Conservation (phyloP, 164 flowering plant species). For the Tinospora cordifolia region DNA sequence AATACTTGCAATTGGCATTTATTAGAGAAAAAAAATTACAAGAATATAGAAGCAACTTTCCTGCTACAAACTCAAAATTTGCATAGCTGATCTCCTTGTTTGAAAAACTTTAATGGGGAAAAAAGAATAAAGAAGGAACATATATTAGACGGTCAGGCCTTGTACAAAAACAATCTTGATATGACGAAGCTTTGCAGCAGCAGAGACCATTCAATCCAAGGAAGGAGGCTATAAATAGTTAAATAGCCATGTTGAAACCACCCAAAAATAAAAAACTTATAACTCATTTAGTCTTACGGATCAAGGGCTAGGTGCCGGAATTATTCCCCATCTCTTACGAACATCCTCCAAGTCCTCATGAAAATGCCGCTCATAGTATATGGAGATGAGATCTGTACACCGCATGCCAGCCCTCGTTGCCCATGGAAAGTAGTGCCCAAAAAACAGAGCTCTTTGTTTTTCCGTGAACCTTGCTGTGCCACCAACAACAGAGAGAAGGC, state of each 20-base stretch:
- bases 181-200: background rate
- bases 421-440: conserved; percentile 81
- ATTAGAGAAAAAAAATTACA: background rate
- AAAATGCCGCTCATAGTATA: conserved; percentile 81
- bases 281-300: conserved; percentile 14
- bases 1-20: background rate
- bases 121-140: too few species aligned
- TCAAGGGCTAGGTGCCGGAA: conserved; percentile 49
- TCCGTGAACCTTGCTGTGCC: conserved; percentile 70
- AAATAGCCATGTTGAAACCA: background rate
- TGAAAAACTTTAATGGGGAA: too few species aligned
- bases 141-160: too few species aligned
- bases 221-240: background rate
- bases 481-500: conserved; percentile 71
- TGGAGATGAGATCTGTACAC: conserved; percentile 72
- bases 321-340: conserved; percentile 63
- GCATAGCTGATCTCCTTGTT: background rate
- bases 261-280: too few species aligned
- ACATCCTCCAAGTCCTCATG: conserved; percentile 80
- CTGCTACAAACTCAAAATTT: background rate
- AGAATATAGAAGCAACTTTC: background rate
- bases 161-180: background rate
- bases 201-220: background rate
- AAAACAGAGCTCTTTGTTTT: conserved; percentile 66
- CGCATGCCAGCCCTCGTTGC: conserved; percentile 64